A percentile compares a stretch with the other conserved stretches of the same genome.
Evolutionary conservation across 139 green algal species (phyloP).

Genomic region (Picochlorum sp.): DNA sequence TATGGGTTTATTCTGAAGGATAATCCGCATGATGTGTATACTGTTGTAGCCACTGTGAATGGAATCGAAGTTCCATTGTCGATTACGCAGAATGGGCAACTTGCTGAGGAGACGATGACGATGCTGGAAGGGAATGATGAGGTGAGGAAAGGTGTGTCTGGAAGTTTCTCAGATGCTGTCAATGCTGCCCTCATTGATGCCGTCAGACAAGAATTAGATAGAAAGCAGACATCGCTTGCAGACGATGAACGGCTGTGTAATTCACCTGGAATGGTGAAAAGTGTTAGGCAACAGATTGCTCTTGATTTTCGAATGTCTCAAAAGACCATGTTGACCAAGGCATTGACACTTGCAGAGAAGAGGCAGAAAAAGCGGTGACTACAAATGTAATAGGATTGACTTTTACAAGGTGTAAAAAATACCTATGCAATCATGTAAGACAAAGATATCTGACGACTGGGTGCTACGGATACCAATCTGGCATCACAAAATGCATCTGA

Average conservation of each 20-base stretch:
- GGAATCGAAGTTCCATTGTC: neutral
- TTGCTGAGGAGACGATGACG: conserved; percentile 14
- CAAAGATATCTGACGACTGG: too few species aligned
- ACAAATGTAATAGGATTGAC: too few species aligned
- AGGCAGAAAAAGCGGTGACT: too few species aligned
- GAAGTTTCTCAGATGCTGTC: neutral
- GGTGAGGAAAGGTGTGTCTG: neutral
- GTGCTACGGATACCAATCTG: neutral
- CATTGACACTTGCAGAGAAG: neutral
- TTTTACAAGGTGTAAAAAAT: too few species aligned
- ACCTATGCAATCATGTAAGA: too few species aligned
- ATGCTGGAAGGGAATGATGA: conserved; percentile 6
- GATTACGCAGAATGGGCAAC: conserved; percentile 19
- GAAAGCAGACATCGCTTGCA: conserved; percentile 13
- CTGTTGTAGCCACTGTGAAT: neutral
- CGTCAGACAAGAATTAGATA: conserved; percentile 12
- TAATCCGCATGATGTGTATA: conserved; percentile 37
- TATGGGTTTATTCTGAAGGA: conserved; percentile 44
- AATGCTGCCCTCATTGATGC: neutral
- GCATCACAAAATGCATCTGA: neutral
- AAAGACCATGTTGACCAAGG: conserved; percentile 23
- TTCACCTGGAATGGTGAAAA: conserved; percentile 12
- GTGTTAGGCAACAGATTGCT: neutral
- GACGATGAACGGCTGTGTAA: conserved; percentile 19
- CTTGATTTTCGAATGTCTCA: conserved; percentile 25